Percentiles rank a stretch among this genome's conserved stretches.
phyloP scores from a whole-genome alignment of 2,329 filamentous ascomycete species.

The Hypocreales sp. region DNA sequence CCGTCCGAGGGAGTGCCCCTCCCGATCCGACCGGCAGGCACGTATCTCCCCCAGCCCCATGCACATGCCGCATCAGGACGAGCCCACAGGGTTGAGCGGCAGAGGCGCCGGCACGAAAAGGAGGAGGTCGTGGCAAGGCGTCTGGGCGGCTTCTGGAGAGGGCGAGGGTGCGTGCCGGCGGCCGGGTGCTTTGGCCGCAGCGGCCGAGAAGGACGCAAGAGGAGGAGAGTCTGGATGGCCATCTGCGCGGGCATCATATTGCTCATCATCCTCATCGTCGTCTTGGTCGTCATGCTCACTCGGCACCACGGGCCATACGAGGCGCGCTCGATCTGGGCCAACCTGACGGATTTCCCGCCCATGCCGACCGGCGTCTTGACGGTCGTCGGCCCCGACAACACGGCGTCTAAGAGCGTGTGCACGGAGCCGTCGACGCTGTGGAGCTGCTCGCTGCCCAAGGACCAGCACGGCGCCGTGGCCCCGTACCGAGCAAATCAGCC shows the following conservation, averaged over 20 bases:
- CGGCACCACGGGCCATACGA: constrained; percentile 9
- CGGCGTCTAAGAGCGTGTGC: constrained; percentile 49
- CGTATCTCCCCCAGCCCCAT: constrained; percentile 29
- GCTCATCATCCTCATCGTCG: constrained; percentile 39
- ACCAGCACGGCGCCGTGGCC: constrained; percentile 47
- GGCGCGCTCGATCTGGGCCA: constrained; percentile 51
- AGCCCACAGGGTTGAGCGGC: constrained; percentile 30
- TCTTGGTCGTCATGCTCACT: constrained; percentile 41
- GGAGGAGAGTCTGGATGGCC: constrained; percentile 42
- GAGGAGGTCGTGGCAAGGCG: constrained; percentile 46
- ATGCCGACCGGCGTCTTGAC: constrained; percentile 75
- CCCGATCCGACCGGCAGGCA: constrained; percentile 27
- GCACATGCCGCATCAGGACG: constrained; percentile 23
- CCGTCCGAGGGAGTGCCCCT: constrained; percentile 12
- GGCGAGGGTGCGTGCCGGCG: constrained; percentile 45
- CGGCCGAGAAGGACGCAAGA: constrained; percentile 47
- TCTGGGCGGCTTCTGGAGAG: constrained; percentile 47
- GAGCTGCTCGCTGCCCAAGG: constrained; percentile 76
- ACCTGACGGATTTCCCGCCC: constrained; percentile 71
- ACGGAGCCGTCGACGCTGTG: constrained; percentile 60
- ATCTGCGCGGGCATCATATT: constrained; percentile 34
- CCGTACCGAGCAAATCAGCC: constrained; percentile 55
- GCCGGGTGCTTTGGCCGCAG: constrained; percentile 50
- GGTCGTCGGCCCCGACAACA: constrained; percentile 56
- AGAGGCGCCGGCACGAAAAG: constrained; percentile 43